Evolutionary conservation across 1,284 basidiomycete genomes (phyloP), one percentile per base, ranked within the genome.

Genomic region (Hymenochaete sp.): DNA sequence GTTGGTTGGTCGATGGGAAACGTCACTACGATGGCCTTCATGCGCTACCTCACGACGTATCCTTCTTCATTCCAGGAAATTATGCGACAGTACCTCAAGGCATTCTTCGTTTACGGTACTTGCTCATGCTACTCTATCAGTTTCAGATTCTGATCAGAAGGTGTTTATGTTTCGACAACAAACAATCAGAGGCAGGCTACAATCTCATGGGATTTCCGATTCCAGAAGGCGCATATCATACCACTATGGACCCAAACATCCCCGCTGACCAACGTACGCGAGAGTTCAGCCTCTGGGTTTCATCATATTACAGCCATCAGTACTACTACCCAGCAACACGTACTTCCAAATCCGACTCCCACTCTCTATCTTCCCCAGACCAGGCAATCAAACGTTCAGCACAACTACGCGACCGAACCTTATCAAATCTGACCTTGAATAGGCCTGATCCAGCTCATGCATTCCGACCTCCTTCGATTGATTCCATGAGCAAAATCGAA

Each of bases 1-100:
- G 13, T 51, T 11, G 49, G 49, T 0, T 51, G 49, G 49, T 48
- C 46, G 4, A n/a, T 45, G 21, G 49, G 49, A 14, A 51, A 51
- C 29, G 16, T 49, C 14, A 39, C 24, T 11, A 40, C 47, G 8
- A 38, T 49, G 28, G 43, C 47, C 18, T 44, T 45, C 24, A 24
- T 49, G 44, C 21, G 26, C 11, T 36, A 48, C 19, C n/a, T 48
- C 25, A 26, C 38, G 10, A 19, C 38, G 4, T 44, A 40, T 14
- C 43, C 42, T n/a, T 27, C 19, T 16, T 27, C 29, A 9, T 13
- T 45, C n/a, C 19, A 38, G 1, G 19, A 44, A 19, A 38, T 24
- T 10, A 14, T 49, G 7, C 13, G 31, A n/a, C 36, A 18, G 3
- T 49, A 49, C 26, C 18, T 49, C 21, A 38, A 25, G 37, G 36